phyloP scores from a whole-genome alignment of 768 basidiomycete species.

The Galerina sulciceps region DNA sequence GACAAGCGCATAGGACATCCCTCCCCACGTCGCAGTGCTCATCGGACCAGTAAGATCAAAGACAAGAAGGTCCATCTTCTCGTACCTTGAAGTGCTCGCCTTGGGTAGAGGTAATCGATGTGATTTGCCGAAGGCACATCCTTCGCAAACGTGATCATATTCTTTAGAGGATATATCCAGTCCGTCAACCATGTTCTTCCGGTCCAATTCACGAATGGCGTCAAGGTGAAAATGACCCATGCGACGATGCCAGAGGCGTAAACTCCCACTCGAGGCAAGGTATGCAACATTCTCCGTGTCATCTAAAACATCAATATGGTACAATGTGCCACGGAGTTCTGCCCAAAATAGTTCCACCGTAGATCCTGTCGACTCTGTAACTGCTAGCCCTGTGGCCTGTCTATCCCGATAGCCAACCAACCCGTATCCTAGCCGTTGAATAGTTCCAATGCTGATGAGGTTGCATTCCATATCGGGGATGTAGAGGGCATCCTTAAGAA shows the following conservation, averaged over 20 bases:
- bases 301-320: too few relatives aligned
- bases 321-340: neutral
- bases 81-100: neutral
- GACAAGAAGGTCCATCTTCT: neutral
- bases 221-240: neutral
- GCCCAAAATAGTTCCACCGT: neutral
- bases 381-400: neutral
- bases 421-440: neutral
- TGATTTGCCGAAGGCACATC: constrained; percentile 11
- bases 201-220: too few relatives aligned
- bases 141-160: neutral
- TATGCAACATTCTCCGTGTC: too few relatives aligned
- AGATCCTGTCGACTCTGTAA: neutral
- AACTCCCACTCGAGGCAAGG: too few relatives aligned
- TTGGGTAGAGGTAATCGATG: neutral
- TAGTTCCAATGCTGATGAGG: constrained; percentile 3
- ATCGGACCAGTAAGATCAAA: constrained; percentile 5
- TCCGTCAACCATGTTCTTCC: neutral
- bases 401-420: neutral
- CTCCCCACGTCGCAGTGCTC: too few relatives aligned
- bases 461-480: constrained; percentile 7
- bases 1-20: too few relatives aligned
- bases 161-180: neutral
- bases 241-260: neutral
- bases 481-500: constrained; percentile 2